These are phyloP conservation scores for Backusella westeae DNA, from an alignment of 192 early-diverging fungal genomes.

Conservation along the genomic window DNA sequence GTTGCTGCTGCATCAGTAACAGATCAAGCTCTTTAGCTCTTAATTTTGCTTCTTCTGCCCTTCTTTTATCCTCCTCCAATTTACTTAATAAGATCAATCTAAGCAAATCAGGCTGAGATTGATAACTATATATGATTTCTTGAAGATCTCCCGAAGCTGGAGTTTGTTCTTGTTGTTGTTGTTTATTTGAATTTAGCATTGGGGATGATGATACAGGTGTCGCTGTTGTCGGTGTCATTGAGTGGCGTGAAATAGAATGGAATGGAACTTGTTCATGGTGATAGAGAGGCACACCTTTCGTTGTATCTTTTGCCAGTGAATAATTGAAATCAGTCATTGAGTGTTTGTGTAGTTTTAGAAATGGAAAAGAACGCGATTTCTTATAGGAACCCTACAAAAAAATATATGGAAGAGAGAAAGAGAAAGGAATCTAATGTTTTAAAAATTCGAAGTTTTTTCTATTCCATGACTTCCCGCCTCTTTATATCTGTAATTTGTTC, in stretches of 20 bases:
- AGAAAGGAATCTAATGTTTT: not conserved
- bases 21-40: constrained; percentile 48
- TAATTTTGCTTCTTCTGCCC: constrained; percentile 54
- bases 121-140: constrained; percentile 44
- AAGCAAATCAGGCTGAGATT: constrained; percentile 50
- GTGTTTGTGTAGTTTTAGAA: not conserved
- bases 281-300: constrained; percentile 12
- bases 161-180: not conserved
- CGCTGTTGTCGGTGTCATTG: not conserved
- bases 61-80: constrained; percentile 54
- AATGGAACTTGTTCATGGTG: constrained; percentile 21
- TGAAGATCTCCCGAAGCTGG: constrained; percentile 42
- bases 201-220: not conserved
- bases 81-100: constrained; percentile 51
- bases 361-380: not conserved
- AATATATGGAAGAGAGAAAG: not conserved
- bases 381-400: not conserved
- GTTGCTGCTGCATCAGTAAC: constrained; percentile 33
- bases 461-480: constrained; percentile 14
- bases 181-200: not conserved
- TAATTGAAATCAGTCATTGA: constrained; percentile 9
- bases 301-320: constrained; percentile 5
- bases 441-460: constrained; percentile 12
- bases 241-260: constrained; percentile 10
- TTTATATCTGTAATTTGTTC: constrained; percentile 11